Conservation (phyloP, 371 early-diverging fungal genomes). For the Mortierella sp. region DNA sequence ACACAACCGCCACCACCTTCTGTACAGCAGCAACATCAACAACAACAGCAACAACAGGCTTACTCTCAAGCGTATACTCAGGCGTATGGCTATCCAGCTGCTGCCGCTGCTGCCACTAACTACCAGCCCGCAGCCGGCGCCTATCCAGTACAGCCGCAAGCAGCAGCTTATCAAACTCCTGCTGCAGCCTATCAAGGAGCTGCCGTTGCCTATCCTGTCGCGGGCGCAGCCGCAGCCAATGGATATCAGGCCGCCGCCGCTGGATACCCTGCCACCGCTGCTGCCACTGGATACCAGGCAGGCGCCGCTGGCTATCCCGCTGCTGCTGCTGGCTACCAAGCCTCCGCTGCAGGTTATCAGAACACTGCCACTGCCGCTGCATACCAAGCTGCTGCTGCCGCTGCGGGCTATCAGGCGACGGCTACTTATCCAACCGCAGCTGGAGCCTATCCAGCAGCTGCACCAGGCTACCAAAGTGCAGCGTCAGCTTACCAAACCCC, state of each 20-base stretch:
- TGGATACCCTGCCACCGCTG: slow-evolving; percentile 22
- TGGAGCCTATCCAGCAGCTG: slow-evolving; percentile 21
- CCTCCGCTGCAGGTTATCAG: slow-evolving; percentile 23
- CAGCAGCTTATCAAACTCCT: slow-evolving; percentile 20
- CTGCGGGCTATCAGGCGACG: slow-evolving; percentile 28
- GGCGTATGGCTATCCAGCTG: slow-evolving; percentile 43
- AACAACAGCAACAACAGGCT: slow-evolving; percentile 35
- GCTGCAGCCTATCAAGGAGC: slow-evolving; percentile 37
- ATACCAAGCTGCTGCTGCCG: slow-evolving; percentile 29
- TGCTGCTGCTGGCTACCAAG: slow-evolving; percentile 30
- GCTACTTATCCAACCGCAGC: slow-evolving; percentile 19
- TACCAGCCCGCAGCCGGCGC: slow-evolving; percentile 32
- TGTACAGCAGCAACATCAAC: slow-evolving; percentile 44
- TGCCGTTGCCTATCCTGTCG: slow-evolving; percentile 20
- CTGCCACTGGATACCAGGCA: slow-evolving; percentile 32
- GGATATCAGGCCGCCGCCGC: slow-evolving; percentile 35
- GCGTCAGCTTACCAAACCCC: slow-evolving; percentile 22
- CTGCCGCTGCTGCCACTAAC: slow-evolving; percentile 22
- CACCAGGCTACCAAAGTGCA: slow-evolving; percentile 23
- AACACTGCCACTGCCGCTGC: slow-evolving; percentile 8
- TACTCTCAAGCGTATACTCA: slow-evolving; percentile 45
- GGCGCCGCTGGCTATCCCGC: slow-evolving; percentile 26
- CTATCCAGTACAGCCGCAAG: slow-evolving; percentile 27
- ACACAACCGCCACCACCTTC: slow-evolving; percentile 45
- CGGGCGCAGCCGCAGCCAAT: slow-evolving; percentile 11